Evolutionary conservation across 495 filamentous ascomycete species (phyloP).

Genomic region (Aspergillus biplanus): DNA sequence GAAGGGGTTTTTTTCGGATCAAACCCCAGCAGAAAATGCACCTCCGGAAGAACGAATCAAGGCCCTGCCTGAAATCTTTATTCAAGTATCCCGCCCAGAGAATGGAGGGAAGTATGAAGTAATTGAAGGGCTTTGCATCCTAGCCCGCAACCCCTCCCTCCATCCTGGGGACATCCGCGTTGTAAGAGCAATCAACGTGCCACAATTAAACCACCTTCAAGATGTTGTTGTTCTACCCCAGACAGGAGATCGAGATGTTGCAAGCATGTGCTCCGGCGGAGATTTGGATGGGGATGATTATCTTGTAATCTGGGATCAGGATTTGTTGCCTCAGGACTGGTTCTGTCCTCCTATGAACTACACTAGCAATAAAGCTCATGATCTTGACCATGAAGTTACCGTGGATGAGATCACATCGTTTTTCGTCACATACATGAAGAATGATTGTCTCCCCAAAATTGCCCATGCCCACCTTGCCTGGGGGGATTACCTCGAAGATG

Average conservation of each 20-base stretch:
- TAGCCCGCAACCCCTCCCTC: slow-evolving; percentile 92
- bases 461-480: slow-evolving; percentile 82
- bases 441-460: slow-evolving; percentile 77
- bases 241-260: slow-evolving; percentile 79
- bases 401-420: slow-evolving; percentile 75
- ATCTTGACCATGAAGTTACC: slow-evolving; percentile 60
- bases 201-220: slow-evolving; percentile 70
- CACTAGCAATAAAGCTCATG: slow-evolving; percentile 51
- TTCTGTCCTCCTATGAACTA: slow-evolving; percentile 78
- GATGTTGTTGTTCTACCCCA: slow-evolving; percentile 88
- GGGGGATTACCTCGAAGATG: slow-evolving; percentile 64
- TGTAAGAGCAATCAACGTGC: slow-evolving; percentile 79
- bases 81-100: slow-evolving; percentile 68
- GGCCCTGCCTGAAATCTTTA: slow-evolving; percentile 81
- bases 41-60: slow-evolving; percentile 42
- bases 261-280: slow-evolving; percentile 94
- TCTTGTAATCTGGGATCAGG: slow-evolving; percentile 87
- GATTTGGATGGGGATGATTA: slow-evolving; percentile 97
- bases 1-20: slow-evolving; percentile 62
- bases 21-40: slow-evolving; percentile 25
- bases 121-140: slow-evolving; percentile 77
- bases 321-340: slow-evolving; percentile 71
- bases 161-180: slow-evolving; percentile 93
- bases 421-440: slow-evolving; percentile 94
- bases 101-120: slow-evolving; percentile 58